Evolutionary conservation across 2,329 filamentous ascomycete genomes (phyloP), one percentile per base, ranked within the genome.

Genomic region (Cytospora leucostoma): DNA sequence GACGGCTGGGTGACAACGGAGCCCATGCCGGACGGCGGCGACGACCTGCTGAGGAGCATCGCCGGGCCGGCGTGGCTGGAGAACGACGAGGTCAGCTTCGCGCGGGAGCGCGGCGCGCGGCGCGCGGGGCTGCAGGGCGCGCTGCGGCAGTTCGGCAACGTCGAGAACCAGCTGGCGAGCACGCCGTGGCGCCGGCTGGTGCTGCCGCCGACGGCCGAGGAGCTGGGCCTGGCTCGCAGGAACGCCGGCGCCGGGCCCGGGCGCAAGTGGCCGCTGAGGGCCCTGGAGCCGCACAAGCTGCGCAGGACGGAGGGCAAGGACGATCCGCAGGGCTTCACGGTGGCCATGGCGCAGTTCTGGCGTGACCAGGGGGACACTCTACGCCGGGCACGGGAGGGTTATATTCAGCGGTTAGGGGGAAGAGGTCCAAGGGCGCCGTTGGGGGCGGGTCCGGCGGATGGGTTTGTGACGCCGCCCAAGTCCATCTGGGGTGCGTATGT

Each of bases 71-170:
- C 10, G 37, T 17, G 67, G 13, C 57, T 58, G 12, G 54, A 34
- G 17, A 27, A 59, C 32, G 47, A 61, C 35, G 50, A 59, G 11
- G 17, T 33, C 3, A 59, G 66, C 19, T 78, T 75, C 66, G 73
- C 76, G 2, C 60, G 57, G 3, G 74, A 78, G 58, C 78, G 78
- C 12, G 81, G 80, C 1, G 74, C 73, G 60, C 74, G 76, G 50
- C 77, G 81, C 52, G 81, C 79, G 8, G 80, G 75, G 19, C 70
- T 83, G 27, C 79, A 82, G 67, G 74, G 76, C 35, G 74, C 73
- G 19, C 72, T 83, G 37, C 74, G 75, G 49, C 65, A 72, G 13
- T 75, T 80, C 54, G 70, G 72, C 35, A 76, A 69, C 61, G 44
- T 61, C 5, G 79, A 79, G 70, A 80, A 79, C 61, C 69, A 68